Evolutionary conservation across 495 filamentous ascomycete genomes (phyloP), one percentile per base, ranked within the genome.

Genomic region (Talaromyces proteolyticus): DNA sequence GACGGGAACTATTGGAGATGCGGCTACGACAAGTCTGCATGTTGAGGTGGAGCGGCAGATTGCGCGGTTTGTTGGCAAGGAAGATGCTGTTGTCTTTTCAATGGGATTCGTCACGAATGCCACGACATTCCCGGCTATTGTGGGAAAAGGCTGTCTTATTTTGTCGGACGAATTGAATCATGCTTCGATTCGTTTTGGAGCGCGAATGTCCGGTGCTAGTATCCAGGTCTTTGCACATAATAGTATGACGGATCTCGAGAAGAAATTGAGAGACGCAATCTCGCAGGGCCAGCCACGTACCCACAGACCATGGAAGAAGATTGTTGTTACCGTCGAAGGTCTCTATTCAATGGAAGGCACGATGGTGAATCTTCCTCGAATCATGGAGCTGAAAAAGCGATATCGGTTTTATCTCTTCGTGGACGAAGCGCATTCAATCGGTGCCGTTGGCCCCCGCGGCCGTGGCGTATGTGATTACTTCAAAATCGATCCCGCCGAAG

Each of bases 321-420:
- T 95, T 51, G 70, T 95, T 20, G 87, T 95, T 36, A 88, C 86
- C 23, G 87, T 95, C 42, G 90, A 95, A 62, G 90, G 90, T 39
- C 74, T 95, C 2, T 95, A 94, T 69, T 93, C 88, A 3, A 95
- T 95, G 90, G 90, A 95, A 66, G 90, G 90, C 34, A 91, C 88
- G 51, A 92, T 95, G 88, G 85, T 82, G 61, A 88, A 95, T 58
- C 76, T 95, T 19, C 90, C 89, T 11, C 81, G 84, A 24, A 65
- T 95, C 37, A 58, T 95, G 38, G 76, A 71, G 38, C 78, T 95
- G 47, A 92, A 89, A 74, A 86, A 81, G 65, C 86, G 82, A 64
- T 95, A 95, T 78, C 92, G 90, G 68, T 95, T 92, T 66, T 75
- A 85, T 58, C 76, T 95, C 21, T 95, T 89, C 53, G 74, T 95